phyloP scores from a whole-genome alignment of 148 eudicot genomes.

The Dianthus caryophyllus region DNA sequence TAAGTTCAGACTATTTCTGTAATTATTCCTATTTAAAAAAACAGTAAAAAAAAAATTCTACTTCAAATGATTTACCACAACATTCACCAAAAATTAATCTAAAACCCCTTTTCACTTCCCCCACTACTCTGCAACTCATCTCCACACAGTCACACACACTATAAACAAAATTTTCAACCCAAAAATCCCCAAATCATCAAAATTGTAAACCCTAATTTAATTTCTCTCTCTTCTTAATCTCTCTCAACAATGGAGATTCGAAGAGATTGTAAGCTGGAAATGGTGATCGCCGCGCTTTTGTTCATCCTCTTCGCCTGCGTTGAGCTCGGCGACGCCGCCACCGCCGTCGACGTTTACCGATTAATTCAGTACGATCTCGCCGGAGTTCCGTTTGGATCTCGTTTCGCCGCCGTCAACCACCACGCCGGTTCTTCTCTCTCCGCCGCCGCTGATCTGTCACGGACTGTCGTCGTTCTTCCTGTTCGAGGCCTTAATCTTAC shows the following conservation, averaged over 20 bases:
- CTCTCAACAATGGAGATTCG: conserved; percentile 38
- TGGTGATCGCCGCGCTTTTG: conserved; percentile 43
- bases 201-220: conserved; percentile 7
- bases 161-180: conserved; percentile 5
- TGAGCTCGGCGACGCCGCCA: conserved; percentile 83
- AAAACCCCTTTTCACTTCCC: background rate
- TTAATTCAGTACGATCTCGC: conserved; percentile 91
- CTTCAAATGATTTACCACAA: no score
- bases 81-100: background rate
- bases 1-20: no score
- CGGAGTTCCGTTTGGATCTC: conserved; percentile 91
- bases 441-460: conserved; percentile 58
- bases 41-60: no score
- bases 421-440: conserved; percentile 73
- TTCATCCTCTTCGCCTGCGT: conserved; percentile 62
- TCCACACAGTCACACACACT: background rate
- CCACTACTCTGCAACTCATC: conserved; percentile 21
- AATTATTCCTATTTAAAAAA: no score
- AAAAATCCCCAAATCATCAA: conserved; percentile 7
- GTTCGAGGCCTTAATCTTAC: conserved; percentile 63
- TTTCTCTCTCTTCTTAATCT: conserved; percentile 6
- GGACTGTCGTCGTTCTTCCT: conserved; percentile 74
- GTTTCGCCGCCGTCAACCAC: conserved; percentile 69
- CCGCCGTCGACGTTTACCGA: conserved; percentile 96
- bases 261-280: conserved; percentile 24